Evolutionary conservation across 306 rosid genomes (phyloP).

Genomic region (Malus orientalis): DNA sequence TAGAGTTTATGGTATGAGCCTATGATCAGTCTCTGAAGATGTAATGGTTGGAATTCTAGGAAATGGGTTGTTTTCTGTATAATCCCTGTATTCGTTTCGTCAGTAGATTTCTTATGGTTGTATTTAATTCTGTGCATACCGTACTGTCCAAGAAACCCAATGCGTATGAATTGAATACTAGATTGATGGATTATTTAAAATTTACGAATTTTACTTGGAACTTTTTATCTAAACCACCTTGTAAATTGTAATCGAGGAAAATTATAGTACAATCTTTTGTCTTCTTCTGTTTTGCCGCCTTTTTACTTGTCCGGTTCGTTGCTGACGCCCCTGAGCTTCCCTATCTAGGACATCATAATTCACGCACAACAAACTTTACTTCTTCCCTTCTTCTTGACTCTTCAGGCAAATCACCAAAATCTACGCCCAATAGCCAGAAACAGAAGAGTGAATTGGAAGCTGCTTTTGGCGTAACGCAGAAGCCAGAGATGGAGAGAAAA

Average conservation of each 20-base stretch:
- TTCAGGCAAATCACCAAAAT: conserved; percentile 1
- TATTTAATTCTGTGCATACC: not conserved
- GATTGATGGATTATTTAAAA: not conserved
- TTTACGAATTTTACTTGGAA: not conserved
- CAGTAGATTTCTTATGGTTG: not conserved
- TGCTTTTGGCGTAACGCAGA: too few relatives aligned
- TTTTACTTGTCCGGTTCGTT: not conserved
- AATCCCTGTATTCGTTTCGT: not conserved
- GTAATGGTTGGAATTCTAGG: not conserved
- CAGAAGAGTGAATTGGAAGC: not conserved
- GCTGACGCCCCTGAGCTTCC: too few relatives aligned
- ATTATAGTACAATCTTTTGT: not conserved
- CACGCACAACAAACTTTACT: not conserved
- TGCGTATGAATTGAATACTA: not conserved
- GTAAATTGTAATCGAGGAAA: not conserved
- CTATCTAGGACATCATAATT: not conserved
- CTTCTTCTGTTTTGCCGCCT: not conserved
- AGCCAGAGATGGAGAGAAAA: conserved; percentile 29
- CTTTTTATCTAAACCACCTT: not conserved
- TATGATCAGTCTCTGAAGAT: not conserved
- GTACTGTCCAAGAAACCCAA: not conserved
- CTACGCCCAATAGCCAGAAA: not conserved
- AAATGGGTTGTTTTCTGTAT: not conserved
- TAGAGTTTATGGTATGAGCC: not conserved
- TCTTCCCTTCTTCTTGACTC: too few relatives aligned